These are phyloP conservation scores for Flaveria trinervia DNA, from an alignment of 129 eudicot genomes.

Conservation along the genomic window DNA sequence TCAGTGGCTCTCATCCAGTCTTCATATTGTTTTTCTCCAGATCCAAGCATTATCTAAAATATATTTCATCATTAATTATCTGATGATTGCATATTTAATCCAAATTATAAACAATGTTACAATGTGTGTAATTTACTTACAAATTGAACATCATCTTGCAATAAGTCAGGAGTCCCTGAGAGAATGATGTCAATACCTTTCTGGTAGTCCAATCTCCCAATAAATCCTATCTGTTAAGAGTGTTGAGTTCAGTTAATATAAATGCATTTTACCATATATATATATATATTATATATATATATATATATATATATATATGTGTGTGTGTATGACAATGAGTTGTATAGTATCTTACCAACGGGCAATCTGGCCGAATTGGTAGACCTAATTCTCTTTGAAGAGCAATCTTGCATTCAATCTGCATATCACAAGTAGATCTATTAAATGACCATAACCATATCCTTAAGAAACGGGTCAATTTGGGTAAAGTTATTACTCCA, in stretches of 20 bases:
- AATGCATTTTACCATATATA: background rate
- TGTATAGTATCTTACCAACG: conserved; percentile 61
- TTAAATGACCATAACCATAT: conserved; percentile 13
- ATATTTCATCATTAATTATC: background rate
- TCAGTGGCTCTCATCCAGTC: conserved; percentile 91
- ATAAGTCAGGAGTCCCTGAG: conserved; percentile 63
- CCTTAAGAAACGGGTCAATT: background rate
- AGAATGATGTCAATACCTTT: conserved; percentile 89
- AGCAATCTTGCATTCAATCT: conserved; percentile 75
- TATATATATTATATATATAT: background rate
- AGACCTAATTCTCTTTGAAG: conserved; percentile 88
- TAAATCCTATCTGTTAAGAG: conserved; percentile 68
- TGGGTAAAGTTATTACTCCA: background rate
- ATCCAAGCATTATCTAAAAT: conserved; percentile 88
- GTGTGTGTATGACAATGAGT: background rate
- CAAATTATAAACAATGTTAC: background rate
- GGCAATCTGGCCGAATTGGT: conserved; percentile 78
- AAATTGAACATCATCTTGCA: conserved; percentile 83
- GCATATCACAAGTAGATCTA: conserved; percentile 21
- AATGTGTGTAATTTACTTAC: conserved; percentile 47
- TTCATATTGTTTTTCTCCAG: conserved; percentile 93
- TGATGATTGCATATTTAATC: background rate
- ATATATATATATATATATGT: background rate
- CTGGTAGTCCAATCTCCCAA: conserved; percentile 93
- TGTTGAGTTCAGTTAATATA: background rate